Conservation (phyloP, 352 stramenopile genomes). For the Paralagenidium karlingii region DNA sequence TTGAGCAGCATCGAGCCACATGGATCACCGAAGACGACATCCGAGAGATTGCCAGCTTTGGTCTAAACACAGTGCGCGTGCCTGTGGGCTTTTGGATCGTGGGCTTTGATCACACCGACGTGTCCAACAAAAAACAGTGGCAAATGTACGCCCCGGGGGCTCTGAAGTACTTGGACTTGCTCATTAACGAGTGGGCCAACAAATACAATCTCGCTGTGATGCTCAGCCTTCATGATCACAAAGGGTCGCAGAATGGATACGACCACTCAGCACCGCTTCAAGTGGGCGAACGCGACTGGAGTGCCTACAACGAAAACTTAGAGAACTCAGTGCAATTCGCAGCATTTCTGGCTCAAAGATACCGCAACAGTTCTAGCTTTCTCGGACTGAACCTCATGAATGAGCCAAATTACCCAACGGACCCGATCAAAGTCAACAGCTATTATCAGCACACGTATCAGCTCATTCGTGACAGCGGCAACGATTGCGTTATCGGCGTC, state of each 20-base stretch:
- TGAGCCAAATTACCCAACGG: conserved; percentile 42
- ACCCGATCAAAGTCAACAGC: conserved; percentile 24
- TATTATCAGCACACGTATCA: conserved; percentile 50
- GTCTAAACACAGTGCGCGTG: conserved; percentile 32
- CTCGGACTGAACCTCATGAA: conserved; percentile 72
- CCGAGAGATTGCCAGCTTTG: conserved; percentile 6
- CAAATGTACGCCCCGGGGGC: conserved; percentile 8
- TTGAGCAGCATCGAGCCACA: conserved; percentile 10
- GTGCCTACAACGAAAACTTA: conserved; percentile 8
- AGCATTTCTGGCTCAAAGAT: conserved; percentile 14
- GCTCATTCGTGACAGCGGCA: conserved; percentile 32
- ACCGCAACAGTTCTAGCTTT: conserved; percentile 24
- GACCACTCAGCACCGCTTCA: conserved; percentile 23
- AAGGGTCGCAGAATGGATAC: conserved; percentile 39
- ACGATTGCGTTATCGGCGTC: conserved; percentile 42
- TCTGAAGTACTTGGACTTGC: conserved; percentile 22
- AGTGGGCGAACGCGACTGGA: conserved; percentile 8
- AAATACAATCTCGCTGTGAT: conserved; percentile 36
- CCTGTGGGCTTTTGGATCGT: conserved; percentile 31
- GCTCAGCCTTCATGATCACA: conserved; percentile 43
- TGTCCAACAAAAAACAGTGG: conserved; percentile 1
- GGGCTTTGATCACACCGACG: conserved; percentile 19
- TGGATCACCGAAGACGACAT: conserved; percentile 16
- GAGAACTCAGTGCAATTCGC: conserved; percentile 11
- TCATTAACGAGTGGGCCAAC: conserved; percentile 32